A percentile compares a stretch with the other conserved stretches of the same genome.
These are phyloP conservation scores for Cryptococcus sp. DNA, from an alignment of 1,284 basidiomycete genomes.

Conservation along the genomic window DNA sequence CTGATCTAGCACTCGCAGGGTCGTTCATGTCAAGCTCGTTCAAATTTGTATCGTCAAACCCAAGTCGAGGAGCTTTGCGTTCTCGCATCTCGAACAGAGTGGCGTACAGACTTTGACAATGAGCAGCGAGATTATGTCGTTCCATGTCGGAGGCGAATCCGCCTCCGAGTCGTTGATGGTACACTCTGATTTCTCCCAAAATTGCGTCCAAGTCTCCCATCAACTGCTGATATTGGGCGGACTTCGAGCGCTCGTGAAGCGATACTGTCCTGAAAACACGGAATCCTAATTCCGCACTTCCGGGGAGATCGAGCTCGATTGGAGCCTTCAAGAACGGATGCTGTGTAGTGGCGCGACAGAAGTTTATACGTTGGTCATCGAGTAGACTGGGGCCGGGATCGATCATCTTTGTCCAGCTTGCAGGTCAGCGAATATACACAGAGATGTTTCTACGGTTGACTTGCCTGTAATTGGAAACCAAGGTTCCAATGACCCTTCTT, in stretches of 20 bases:
- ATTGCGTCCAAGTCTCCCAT: neutral
- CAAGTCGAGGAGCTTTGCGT: neutral
- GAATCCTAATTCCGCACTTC: neutral
- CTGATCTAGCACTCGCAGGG: slow-evolving; percentile 1
- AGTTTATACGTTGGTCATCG: neutral
- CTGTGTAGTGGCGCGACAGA: neutral
- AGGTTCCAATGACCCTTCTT: neutral
- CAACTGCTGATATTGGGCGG: neutral
- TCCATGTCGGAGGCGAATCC: neutral
- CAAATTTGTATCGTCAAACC: neutral
- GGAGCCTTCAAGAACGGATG: neutral
- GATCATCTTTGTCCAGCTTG: neutral
- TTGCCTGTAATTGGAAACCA: slow-evolving; percentile 1
- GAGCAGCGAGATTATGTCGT: neutral
- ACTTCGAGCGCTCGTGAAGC: neutral
- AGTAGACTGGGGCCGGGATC: neutral
- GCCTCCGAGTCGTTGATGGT: neutral
- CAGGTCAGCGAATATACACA: neutral
- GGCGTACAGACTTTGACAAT: neutral
- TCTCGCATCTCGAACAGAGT: slow-evolving; percentile 1
- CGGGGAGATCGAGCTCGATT: neutral
- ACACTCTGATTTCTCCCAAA: neutral
- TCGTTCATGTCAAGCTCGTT: slow-evolving; percentile 5
- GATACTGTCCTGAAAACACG: neutral
- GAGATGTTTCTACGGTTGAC: neutral